These are phyloP conservation scores for Paecilomyces variotii DNA, from an alignment of 2,329 filamentous ascomycete species.

Conservation along the genomic window DNA sequence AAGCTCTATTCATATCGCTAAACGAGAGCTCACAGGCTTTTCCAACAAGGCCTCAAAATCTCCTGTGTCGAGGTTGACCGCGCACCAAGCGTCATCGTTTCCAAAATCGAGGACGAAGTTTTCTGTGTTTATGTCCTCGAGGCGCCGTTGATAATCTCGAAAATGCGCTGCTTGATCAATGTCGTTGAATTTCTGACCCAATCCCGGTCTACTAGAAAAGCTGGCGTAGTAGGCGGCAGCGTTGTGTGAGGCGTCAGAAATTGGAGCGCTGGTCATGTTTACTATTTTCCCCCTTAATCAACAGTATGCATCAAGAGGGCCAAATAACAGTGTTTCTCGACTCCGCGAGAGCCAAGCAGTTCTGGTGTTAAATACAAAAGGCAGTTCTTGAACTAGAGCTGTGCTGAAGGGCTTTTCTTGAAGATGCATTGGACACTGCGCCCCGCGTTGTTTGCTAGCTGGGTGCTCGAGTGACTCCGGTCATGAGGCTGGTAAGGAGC, in stretches of 20 bases:
- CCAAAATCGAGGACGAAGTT: constrained; percentile 40
- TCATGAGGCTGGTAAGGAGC: not conserved
- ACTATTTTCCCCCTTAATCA: not conserved
- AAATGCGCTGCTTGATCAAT: constrained; percentile 31
- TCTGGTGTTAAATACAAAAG: not conserved
- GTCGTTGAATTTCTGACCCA: constrained; percentile 23
- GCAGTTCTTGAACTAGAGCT: not conserved
- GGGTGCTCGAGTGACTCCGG: not conserved
- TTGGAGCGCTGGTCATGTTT: not conserved
- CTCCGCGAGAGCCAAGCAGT: not conserved
- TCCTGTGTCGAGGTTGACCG: constrained; percentile 25
- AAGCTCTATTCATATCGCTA: not conserved
- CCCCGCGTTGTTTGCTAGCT: not conserved
- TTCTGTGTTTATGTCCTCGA: constrained; percentile 21
- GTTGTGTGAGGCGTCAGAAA: constrained; percentile 6
- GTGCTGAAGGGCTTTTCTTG: not conserved
- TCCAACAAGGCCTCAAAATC: constrained; percentile 27
- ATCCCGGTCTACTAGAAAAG: constrained; percentile 10
- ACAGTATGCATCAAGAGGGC: not conserved
- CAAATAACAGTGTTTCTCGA: not conserved
- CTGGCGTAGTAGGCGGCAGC: constrained; percentile 26
- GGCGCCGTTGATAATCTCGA: constrained; percentile 15
- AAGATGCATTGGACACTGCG: not conserved
- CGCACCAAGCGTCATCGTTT: constrained; percentile 33
- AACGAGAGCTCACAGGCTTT: constrained; percentile 19